Conservation (phyloP, 179 eudicot species). For the Camellia oleifera region DNA sequence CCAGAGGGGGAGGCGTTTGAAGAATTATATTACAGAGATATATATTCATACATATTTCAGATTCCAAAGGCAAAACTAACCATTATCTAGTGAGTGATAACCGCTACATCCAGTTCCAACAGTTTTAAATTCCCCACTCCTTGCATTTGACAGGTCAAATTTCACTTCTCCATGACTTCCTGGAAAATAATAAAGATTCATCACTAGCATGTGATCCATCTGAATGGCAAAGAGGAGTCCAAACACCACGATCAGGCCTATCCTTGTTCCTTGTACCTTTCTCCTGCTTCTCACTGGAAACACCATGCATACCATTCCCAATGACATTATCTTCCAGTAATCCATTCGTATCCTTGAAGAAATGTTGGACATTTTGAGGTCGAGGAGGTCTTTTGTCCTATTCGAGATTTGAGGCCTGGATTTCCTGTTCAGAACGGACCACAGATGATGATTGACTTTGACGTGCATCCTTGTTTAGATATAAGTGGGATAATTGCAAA, state of each 20-base stretch:
- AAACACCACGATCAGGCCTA: conserved; percentile 93
- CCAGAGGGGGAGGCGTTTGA: neutral
- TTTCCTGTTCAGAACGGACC: conserved; percentile 46
- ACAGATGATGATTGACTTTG: conserved; percentile 47
- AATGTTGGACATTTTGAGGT: conserved; percentile 36
- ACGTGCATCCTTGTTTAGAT: conserved; percentile 58
- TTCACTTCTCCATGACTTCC: conserved; percentile 43
- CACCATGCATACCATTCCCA: conserved; percentile 43
- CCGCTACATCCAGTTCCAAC: conserved; percentile 34
- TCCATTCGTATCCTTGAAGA: conserved; percentile 50
- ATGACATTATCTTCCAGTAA: conserved; percentile 50
- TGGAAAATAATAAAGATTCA: conserved; percentile 35
- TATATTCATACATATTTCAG: neutral
- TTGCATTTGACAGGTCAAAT: conserved; percentile 20
- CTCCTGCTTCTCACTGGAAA: conserved; percentile 64
- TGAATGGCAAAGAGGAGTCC: conserved; percentile 72
- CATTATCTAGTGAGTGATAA: conserved; percentile 35
- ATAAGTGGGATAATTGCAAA: too few species aligned
- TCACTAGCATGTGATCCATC: conserved; percentile 61
- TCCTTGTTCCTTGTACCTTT: conserved; percentile 78
- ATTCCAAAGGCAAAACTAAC: conserved; percentile 22
- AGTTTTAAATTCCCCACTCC: conserved; percentile 33
- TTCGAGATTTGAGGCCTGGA: conserved; percentile 44
- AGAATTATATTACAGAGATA: too few species aligned
- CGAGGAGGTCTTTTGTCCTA: conserved; percentile 87